Percentiles rank a stretch among this genome's conserved stretches.
These are phyloP conservation scores for Amanita molliuscula DNA, from an alignment of 768 basidiomycete species.

Conservation along the genomic window DNA sequence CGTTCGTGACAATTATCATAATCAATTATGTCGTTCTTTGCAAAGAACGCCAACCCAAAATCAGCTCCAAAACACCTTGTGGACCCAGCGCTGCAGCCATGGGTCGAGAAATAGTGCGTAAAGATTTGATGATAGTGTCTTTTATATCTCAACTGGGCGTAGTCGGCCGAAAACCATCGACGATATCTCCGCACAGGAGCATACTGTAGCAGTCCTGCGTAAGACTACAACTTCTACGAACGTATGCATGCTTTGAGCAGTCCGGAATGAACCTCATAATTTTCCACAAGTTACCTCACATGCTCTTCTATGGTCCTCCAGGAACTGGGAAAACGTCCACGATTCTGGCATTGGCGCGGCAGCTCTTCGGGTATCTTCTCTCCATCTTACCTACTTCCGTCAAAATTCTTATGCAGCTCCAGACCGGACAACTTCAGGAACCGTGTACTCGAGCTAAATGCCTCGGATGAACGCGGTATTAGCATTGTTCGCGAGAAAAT, in stretches of 20 bases:
- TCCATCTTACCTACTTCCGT: background rate
- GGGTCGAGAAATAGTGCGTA: conserved; percentile 97
- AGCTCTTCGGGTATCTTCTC: conserved; percentile 83
- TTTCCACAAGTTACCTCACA: conserved; percentile 79
- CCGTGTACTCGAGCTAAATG: conserved; percentile 93
- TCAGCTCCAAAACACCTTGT: conserved; percentile 33
- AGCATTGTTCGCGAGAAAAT: conserved; percentile 96
- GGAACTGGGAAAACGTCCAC: conserved; percentile 99
- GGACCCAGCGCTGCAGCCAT: conserved; percentile 68
- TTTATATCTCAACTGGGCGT: conserved; percentile 6
- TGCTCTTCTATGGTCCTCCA: conserved; percentile 99
- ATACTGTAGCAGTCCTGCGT: conserved; percentile 83
- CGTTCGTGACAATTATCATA: conserved; percentile 28
- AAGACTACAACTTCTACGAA: conserved; percentile 92
- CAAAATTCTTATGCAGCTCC: background rate
- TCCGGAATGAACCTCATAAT: conserved; percentile 8
- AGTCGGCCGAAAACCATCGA: conserved; percentile 97
- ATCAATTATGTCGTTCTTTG: conserved; percentile 63
- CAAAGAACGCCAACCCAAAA: conserved; percentile 27
- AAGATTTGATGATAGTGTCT: background rate
- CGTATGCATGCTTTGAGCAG: conserved; percentile 28
- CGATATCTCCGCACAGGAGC: conserved; percentile 95
- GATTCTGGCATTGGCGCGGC: conserved; percentile 86
- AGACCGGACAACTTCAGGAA: conserved; percentile 92
- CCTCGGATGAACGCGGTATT: conserved; percentile 98